Evolutionary conservation across 1,139 yeast species (phyloP).

Genomic region (Kodamaea fungicola): DNA sequence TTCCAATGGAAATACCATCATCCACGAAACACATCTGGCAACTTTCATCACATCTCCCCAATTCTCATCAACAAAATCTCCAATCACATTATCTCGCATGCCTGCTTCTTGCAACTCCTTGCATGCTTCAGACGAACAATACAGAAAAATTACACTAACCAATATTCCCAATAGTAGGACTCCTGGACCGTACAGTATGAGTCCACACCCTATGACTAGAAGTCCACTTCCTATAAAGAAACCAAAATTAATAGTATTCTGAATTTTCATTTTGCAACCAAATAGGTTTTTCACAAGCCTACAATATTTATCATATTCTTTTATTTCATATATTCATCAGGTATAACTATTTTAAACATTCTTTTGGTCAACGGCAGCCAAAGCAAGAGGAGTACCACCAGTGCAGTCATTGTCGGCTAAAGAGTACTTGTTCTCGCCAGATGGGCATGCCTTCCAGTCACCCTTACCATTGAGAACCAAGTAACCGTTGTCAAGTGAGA

Average conservation of each 20-base stretch:
- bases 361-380: slow-evolving; percentile 12
- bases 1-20: background rate
- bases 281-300: slow-evolving; percentile 1
- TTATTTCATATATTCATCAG: no score
- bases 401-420: slow-evolving; percentile 24
- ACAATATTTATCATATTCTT: background rate
- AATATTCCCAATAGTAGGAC: background rate
- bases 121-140: background rate
- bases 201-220: slow-evolving; percentile 8
- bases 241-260: slow-evolving; percentile 7
- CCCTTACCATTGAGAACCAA: slow-evolving; percentile 21
- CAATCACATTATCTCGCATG: slow-evolving; percentile 19
- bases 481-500: slow-evolving; percentile 19
- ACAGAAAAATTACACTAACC: background rate
- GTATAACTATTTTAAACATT: background rate
- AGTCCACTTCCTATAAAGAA: slow-evolving; percentile 22
- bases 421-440: slow-evolving; percentile 21
- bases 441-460: slow-evolving; percentile 27
- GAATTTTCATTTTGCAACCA: slow-evolving; percentile 2
- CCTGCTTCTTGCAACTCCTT: slow-evolving; percentile 13
- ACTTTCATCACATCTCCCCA: slow-evolving; percentile 22
- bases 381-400: slow-evolving; percentile 26
- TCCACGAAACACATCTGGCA: background rate
- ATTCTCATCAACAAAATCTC: slow-evolving; percentile 19
- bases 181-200: slow-evolving; percentile 1